Conservation (phyloP, 1,139 yeast species). For the Geotrichum klebahnii region DNA sequence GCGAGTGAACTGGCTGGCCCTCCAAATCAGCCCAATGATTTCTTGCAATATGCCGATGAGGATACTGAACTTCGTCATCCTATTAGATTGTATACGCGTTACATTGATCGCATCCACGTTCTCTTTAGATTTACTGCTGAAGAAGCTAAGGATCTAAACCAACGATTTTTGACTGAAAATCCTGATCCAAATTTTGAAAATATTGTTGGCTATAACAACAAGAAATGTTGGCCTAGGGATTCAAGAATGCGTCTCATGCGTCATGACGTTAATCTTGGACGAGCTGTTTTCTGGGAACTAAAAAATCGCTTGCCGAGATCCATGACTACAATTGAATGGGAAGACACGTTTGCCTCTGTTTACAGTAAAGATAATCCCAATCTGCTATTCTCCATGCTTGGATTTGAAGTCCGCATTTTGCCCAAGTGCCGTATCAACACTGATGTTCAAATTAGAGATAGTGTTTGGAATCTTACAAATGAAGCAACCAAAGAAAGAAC, state of each 20-base stretch:
- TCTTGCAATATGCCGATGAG: conserved; percentile 61
- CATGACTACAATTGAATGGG: conserved; percentile 73
- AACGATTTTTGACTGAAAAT: conserved; percentile 72
- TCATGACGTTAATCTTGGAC: conserved; percentile 85
- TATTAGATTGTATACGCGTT: conserved; percentile 74
- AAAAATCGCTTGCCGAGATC: conserved; percentile 74
- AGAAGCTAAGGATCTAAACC: conserved; percentile 71
- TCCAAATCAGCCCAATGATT: conserved; percentile 61
- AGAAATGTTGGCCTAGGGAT: conserved; percentile 93
- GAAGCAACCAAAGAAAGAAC: conserved; percentile 75
- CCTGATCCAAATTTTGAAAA: conserved; percentile 91
- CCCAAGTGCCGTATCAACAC: conserved; percentile 62
- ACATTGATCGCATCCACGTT: conserved; percentile 75
- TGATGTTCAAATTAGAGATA: conserved; percentile 51
- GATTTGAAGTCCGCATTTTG: conserved; percentile 84
- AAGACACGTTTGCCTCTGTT: conserved; percentile 75
- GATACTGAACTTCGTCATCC: conserved; percentile 66
- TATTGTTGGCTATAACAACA: conserved; percentile 82
- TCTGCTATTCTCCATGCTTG: conserved; percentile 83
- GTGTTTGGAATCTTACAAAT: conserved; percentile 86
- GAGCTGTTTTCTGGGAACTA: conserved; percentile 91
- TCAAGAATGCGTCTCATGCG: conserved; percentile 86
- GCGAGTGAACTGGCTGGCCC: conserved; percentile 87
- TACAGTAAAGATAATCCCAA: conserved; percentile 90
- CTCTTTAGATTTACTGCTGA: conserved; percentile 69